A percentile compares a stretch with the other conserved stretches of the same genome.
Conservation (phyloP, 2,329 filamentous ascomycete species). For the Helminthosporium solani region DNA sequence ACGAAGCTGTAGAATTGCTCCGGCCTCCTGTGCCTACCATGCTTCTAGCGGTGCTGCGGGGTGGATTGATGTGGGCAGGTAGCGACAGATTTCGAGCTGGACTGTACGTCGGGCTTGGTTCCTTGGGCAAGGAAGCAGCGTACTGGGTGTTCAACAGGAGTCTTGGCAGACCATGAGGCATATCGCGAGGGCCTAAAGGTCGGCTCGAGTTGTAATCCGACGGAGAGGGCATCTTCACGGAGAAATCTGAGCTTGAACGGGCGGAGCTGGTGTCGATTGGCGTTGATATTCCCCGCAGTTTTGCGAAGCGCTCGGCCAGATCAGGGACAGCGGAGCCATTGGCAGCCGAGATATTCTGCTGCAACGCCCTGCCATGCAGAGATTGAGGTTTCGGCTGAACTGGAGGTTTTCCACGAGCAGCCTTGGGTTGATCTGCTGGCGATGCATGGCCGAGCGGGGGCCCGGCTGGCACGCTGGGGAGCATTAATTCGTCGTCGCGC, state of each 20-base stretch:
- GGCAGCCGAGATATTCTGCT: conserved; percentile 30
- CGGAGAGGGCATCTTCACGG: conserved; percentile 46
- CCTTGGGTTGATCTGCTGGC: conserved; percentile 20
- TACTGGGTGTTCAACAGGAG: conserved; percentile 53
- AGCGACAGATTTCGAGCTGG: conserved; percentile 72
- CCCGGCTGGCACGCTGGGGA: conserved; percentile 32
- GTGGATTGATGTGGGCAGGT: conserved; percentile 64
- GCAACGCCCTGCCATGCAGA: conserved; percentile 62
- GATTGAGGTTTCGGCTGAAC: conserved; percentile 68
- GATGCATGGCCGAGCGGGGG: conserved; percentile 21
- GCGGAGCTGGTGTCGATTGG: conserved; percentile 24
- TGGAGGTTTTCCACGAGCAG: conserved; percentile 34
- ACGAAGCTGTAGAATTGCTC: conserved; percentile 54
- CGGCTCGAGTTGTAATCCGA: conserved; percentile 38
- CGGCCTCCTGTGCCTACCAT: conserved; percentile 58
- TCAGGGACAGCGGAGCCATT: conserved; percentile 26
- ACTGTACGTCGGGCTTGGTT: conserved; percentile 75
- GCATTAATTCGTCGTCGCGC: conserved; percentile 37
- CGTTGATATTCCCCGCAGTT: conserved; percentile 26
- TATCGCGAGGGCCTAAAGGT: conserved; percentile 54
- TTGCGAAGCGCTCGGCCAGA: conserved; percentile 43
- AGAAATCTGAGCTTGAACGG: conserved; percentile 29
- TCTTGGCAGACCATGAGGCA: conserved; percentile 49
- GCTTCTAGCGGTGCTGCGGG: conserved; percentile 64
- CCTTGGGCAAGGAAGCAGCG: conserved; percentile 63